Evolutionary conservation across 768 basidiomycete genomes (phyloP), one percentile per base, ranked within the genome.

Genomic region (Phylloporus arenicola): DNA sequence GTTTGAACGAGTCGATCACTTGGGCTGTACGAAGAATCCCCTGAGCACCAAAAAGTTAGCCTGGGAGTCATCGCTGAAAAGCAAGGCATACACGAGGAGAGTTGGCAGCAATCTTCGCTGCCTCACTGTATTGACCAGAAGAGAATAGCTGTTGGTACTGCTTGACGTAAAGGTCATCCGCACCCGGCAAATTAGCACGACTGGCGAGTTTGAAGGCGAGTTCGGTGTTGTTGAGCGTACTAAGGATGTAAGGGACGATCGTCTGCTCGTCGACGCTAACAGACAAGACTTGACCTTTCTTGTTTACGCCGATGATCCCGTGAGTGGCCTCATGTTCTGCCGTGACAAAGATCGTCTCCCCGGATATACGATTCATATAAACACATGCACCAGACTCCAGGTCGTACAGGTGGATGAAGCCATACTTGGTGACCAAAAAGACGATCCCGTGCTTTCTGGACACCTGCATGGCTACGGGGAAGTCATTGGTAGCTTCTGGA

Each of bases 281-380:
- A 59, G 91, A 93, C 49, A 99, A 79, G 16, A 97, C 92, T 70
- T 99, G 96, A 29, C 96, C 96, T 73, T 98, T 98, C 80, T 95
- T 91, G 81, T 99, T 99, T 64, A 99, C 93, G 57, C 95, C 95
- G 56, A 99, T 92, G 69, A 99, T 96, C 74, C 96, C 96, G 64
- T 92, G 82, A 3, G 86, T 84, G 16, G 84, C 81, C 68, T 97
- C 94, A 63, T 97, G 92, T 63, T 97, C 94, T 30, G 95, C 91
- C 12, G 96, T 97, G 40, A 96, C 93, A 67, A 99, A 99, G 67
- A 99, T 98, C 30, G 96, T 98, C 75, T 99, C 96, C 30, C 96
- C 95, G 38, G 91, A 93, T 67, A 99, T 99, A 57, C 96, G 88
- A 79, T 99, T 99, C 96, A 99, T 99, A 76, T 98, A 99, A 52